These are phyloP conservation scores for Ashbya aceris DNA, from an alignment of 1,139 yeast species.

Conservation along the genomic window DNA sequence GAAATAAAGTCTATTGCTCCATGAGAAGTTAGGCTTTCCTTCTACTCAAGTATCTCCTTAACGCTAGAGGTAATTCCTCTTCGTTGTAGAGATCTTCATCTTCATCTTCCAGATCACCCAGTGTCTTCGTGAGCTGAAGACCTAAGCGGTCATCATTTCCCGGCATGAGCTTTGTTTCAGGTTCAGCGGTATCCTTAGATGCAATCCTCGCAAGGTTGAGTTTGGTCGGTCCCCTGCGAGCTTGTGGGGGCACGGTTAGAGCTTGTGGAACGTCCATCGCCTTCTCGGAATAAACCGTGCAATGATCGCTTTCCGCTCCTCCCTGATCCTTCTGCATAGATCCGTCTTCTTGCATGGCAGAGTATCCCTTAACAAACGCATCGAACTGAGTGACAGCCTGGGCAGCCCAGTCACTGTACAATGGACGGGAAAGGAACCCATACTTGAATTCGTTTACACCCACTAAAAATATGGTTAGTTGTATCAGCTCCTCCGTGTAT, in stretches of 20 bases:
- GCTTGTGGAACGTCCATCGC: too few relatives aligned
- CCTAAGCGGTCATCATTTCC: slow-evolving; percentile 4
- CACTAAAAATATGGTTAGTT: slow-evolving; percentile 35
- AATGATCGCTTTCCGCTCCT: too few relatives aligned
- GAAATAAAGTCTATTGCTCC: background rate
- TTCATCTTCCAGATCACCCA: slow-evolving; percentile 24
- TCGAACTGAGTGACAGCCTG: slow-evolving; percentile 31
- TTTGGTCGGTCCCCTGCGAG: too few relatives aligned
- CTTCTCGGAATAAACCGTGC: too few relatives aligned
- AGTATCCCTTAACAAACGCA: slow-evolving; percentile 16
- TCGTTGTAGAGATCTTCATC: slow-evolving; percentile 15
- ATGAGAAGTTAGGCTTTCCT: background rate
- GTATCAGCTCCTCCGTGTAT: slow-evolving; percentile 39
- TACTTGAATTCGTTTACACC: slow-evolving; percentile 42
- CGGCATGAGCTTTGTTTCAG: too few relatives aligned
- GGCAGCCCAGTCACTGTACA: slow-evolving; percentile 37
- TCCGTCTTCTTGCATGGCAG: background rate
- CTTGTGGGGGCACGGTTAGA: too few relatives aligned
- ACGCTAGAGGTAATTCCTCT: slow-evolving; percentile 31
- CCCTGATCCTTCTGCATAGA: too few relatives aligned
- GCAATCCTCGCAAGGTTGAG: slow-evolving; percentile 22
- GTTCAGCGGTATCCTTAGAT: too few relatives aligned
- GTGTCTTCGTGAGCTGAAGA: slow-evolving; percentile 15
- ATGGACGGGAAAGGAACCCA: slow-evolving; percentile 40
- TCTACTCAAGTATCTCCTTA: slow-evolving; percentile 14